Percentiles rank a stretch among this genome's conserved stretches.
Evolutionary conservation across 768 basidiomycete genomes (phyloP).

Genomic region (Gyrodon lividus): DNA sequence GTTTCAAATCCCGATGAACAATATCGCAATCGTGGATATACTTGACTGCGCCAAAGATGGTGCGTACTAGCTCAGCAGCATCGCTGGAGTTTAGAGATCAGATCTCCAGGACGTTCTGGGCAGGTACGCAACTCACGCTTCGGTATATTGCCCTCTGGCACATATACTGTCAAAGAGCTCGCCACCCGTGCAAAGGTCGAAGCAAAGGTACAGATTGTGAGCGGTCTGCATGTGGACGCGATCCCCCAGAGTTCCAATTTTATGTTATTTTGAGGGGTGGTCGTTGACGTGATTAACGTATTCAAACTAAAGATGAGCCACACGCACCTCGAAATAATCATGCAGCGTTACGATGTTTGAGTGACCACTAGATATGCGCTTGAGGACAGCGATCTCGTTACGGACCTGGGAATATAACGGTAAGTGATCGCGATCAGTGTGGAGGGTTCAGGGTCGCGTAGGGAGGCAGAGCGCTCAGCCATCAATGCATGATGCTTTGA

Average conservation of each 20-base stretch:
- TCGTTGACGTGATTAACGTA: not conserved
- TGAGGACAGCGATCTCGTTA: conserved; percentile 95
- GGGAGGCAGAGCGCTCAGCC: not conserved
- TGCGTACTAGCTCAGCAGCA: conserved; percentile 84
- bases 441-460: conserved; percentile 16
- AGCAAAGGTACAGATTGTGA: conserved; percentile 91
- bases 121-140: conserved; percentile 56
- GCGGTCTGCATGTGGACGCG: conserved; percentile 54
- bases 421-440: conserved; percentile 9
- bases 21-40: conserved; percentile 92
- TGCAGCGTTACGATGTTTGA: conserved; percentile 89
- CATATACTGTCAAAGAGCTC: conserved; percentile 99
- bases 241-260: not conserved
- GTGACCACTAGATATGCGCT: conserved; percentile 89
- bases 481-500: conserved; percentile 7
- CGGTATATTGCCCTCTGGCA: conserved; percentile 94
- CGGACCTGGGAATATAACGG: conserved; percentile 59
- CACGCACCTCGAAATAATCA: conserved; percentile 89
- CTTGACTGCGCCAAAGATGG: conserved; percentile 81
- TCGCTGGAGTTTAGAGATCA: conserved; percentile 54
- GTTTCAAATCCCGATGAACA: conserved; percentile 96
- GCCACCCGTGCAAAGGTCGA: conserved; percentile 95
- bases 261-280: not conserved
- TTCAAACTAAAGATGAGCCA: not conserved
- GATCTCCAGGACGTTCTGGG: conserved; percentile 11